These are phyloP conservation scores for Raphanus raphanistrum DNA, from an alignment of 345 rosid species.

Conservation along the genomic window DNA sequence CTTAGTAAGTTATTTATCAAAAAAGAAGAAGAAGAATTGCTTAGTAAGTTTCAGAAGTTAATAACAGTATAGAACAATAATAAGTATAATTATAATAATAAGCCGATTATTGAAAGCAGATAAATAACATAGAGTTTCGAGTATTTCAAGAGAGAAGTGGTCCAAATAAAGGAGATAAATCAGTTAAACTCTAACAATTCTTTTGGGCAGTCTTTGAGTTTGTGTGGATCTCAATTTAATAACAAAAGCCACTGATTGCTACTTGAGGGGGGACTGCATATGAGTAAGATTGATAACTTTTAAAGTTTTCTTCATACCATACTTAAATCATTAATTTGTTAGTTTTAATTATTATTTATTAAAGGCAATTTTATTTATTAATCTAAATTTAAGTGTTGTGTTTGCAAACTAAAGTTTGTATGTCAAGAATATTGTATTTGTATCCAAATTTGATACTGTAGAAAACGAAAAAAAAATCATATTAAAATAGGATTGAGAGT, in stretches of 20 bases:
- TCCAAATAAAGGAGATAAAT: slow-evolving; percentile 16
- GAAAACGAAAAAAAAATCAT: not conserved
- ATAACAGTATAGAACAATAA: not conserved
- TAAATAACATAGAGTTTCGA: not conserved
- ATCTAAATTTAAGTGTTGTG: not conserved
- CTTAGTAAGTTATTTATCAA: too few species aligned
- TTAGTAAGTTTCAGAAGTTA: not conserved
- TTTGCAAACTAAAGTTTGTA: not conserved
- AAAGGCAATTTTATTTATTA: not conserved
- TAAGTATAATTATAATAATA: not conserved
- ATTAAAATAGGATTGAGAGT: not conserved
- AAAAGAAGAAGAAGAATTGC: not conserved
- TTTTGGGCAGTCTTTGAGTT: slow-evolving; percentile 37
- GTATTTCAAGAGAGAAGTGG: slow-evolving; percentile 22
- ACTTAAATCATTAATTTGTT: slow-evolving; percentile 2
- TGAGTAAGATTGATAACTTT: slow-evolving; percentile 26
- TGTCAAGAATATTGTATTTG: too few species aligned
- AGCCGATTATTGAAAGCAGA: not conserved
- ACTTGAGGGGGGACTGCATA: slow-evolving; percentile 39
- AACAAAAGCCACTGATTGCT: slow-evolving; percentile 42
- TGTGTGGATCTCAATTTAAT: slow-evolving; percentile 43
- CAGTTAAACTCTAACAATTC: slow-evolving; percentile 30
- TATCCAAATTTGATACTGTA: too few species aligned
- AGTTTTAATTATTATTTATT: not conserved
- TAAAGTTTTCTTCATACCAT: slow-evolving; percentile 27